Conservation (phyloP, 2,329 filamentous ascomycete species). For the Nemania bipapillata region DNA sequence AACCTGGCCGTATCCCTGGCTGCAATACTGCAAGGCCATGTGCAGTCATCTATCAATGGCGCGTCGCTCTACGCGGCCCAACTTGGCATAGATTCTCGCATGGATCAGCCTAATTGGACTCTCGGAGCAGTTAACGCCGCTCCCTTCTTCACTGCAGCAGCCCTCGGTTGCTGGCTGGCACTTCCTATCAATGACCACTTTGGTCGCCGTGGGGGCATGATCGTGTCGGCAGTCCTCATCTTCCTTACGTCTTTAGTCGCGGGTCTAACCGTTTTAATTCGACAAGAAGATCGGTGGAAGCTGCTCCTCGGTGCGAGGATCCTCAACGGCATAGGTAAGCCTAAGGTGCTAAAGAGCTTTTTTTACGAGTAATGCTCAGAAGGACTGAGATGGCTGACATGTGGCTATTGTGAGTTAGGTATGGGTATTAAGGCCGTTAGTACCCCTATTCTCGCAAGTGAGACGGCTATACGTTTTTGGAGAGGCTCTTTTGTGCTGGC, state of each 20-base stretch:
- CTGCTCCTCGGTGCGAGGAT: slow-evolving; percentile 7
- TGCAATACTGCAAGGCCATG: slow-evolving; percentile 20
- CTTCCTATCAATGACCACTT: slow-evolving; percentile 18
- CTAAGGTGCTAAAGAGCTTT: not conserved
- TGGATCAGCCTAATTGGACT: not conserved
- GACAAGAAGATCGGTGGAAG: slow-evolving; percentile 14
- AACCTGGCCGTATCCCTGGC: slow-evolving; percentile 12
- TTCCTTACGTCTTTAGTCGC: slow-evolving; percentile 13
- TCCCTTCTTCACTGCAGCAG: slow-evolving; percentile 8
- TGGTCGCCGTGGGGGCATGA: slow-evolving; percentile 19
- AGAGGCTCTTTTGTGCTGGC: slow-evolving; percentile 25
- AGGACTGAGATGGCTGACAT: not conserved
- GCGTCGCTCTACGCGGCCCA: slow-evolving; percentile 7
- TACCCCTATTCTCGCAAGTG: slow-evolving; percentile 21
- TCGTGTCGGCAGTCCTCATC: slow-evolving; percentile 13
- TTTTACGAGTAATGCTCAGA: not conserved
- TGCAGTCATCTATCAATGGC: slow-evolving; percentile 25
- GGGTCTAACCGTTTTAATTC: slow-evolving; percentile 2
- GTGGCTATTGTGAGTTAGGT: not conserved
- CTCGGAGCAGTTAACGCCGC: slow-evolving; percentile 16
- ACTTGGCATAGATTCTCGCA: not conserved
- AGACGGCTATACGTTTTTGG: slow-evolving; percentile 25
- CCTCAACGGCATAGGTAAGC: slow-evolving; percentile 16
- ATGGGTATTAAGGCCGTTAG: slow-evolving; percentile 23
- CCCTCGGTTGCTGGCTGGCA: slow-evolving; percentile 18